phyloP scores from a whole-genome alignment of 2,329 filamentous ascomycete species.

The Incumbomyces delicatus region DNA sequence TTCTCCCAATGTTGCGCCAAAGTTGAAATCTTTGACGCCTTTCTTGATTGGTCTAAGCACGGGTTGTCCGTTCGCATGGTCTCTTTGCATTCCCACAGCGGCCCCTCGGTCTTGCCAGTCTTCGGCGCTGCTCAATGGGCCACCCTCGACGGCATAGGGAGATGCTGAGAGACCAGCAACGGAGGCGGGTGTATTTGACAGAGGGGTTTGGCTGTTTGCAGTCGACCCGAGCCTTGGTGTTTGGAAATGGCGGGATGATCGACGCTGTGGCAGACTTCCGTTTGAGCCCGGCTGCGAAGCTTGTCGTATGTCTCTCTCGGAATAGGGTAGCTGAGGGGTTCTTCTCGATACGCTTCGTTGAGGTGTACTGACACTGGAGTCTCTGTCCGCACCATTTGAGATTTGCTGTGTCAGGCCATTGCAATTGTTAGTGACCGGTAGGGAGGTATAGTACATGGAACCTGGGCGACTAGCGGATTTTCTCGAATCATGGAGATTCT shows the following conservation, averaged over 20 bases:
- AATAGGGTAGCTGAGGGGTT: slow-evolving; percentile 50
- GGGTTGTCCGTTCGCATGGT: slow-evolving; percentile 71
- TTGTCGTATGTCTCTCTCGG: slow-evolving; percentile 58
- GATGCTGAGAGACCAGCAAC: slow-evolving; percentile 28
- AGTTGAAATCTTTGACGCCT: slow-evolving; percentile 91
- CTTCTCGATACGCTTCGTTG: slow-evolving; percentile 55
- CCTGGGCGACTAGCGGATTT: slow-evolving; percentile 33
- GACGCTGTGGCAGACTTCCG: slow-evolving; percentile 60
- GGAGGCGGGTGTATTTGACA: slow-evolving; percentile 19
- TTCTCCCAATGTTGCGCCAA: slow-evolving; percentile 82
- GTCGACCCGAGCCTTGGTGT: slow-evolving; percentile 28
- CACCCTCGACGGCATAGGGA: slow-evolving; percentile 49
- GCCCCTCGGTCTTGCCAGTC: slow-evolving; percentile 95
- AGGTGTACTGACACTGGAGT: slow-evolving; percentile 45
- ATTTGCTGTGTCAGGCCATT: slow-evolving; percentile 27
- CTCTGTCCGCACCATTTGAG: slow-evolving; percentile 49
- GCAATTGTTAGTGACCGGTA: slow-evolving; percentile 31
- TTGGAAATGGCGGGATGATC: slow-evolving; percentile 64
- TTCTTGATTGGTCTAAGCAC: slow-evolving; percentile 84
- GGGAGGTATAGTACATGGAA: slow-evolving; percentile 38
- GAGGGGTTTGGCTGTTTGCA: slow-evolving; percentile 13
- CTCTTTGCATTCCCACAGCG: slow-evolving; percentile 70
- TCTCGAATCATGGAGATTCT: slow-evolving; percentile 30
- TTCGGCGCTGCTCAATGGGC: slow-evolving; percentile 59
- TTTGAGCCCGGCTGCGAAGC: slow-evolving; percentile 48